phyloP scores from a whole-genome alignment of 192 early-diverging fungal species.

The Coemansia sp. region DNA sequence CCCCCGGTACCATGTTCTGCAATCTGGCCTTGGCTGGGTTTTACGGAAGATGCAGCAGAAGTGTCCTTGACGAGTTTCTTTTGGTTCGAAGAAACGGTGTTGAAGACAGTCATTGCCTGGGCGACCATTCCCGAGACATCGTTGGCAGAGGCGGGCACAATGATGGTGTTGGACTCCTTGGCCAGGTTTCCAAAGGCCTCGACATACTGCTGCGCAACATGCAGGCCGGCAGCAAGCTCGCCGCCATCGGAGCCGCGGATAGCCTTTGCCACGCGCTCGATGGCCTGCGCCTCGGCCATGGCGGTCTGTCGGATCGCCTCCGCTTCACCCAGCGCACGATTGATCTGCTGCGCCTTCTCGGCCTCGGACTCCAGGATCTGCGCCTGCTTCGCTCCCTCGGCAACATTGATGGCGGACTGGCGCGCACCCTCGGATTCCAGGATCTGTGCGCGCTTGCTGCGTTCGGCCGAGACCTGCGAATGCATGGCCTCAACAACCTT shows the following conservation, averaged over 20 bases:
- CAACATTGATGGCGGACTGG: constrained; percentile 96
- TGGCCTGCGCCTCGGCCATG: constrained; percentile 75
- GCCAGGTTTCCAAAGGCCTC: constrained; percentile 90
- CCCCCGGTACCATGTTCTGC: constrained; percentile 20
- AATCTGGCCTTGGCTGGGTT: neutral
- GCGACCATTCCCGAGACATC: constrained; percentile 89
- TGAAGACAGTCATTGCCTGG: constrained; percentile 63
- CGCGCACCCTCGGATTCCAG: constrained; percentile 78
- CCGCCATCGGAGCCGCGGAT: constrained; percentile 67
- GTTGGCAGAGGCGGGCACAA: constrained; percentile 80
- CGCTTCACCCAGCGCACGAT: constrained; percentile 85
- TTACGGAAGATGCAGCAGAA: neutral
- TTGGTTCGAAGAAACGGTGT: constrained; percentile 33
- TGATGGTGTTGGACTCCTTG: constrained; percentile 87
- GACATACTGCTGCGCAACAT: constrained; percentile 96
- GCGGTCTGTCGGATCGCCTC: constrained; percentile 86
- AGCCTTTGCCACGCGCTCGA: constrained; percentile 76
- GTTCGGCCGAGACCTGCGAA: constrained; percentile 94
- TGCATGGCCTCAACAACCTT: constrained; percentile 98
- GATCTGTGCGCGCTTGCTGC: constrained; percentile 95
- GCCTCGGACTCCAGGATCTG: constrained; percentile 94
- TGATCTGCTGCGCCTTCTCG: constrained; percentile 85
- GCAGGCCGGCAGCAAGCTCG: constrained; percentile 82
- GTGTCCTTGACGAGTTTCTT: constrained; percentile 9
- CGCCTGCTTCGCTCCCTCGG: constrained; percentile 90